Evolutionary conservation across 345 rosid species (phyloP), one percentile per base, ranked within the genome.

Genomic region (Erucastrum elatum): DNA sequence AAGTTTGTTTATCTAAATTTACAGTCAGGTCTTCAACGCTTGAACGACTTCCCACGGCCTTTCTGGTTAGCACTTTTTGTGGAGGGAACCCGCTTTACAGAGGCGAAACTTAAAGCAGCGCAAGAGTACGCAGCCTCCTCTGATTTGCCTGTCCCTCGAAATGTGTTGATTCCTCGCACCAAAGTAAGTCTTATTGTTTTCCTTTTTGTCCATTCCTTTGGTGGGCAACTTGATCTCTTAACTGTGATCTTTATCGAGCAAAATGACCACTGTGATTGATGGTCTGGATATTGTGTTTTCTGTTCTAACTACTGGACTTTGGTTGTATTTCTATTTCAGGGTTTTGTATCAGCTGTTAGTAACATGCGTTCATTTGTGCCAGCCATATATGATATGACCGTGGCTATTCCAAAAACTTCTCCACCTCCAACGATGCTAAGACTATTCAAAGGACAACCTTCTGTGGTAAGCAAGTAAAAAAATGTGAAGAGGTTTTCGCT

Each of bases 41-140:
- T 95, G 62, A 90, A 76, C 63, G 98, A 93, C 82, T 93, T 85
- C 79, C 99, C 99, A 31, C 80, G 71, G 66, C 94, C 99, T 71
- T 95, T 95, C 82, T 95, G 99, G 99, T 44, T 95, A 87, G 99
- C 99, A 34, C 91, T 95, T 77, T 95, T 95, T 82, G 99, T 93
- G 37, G 99, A 95, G 84, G 99, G 99, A 80, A 95, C 98, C 76
- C 99, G 98, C 72, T 95, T 93, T 74, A 95, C 99, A 3, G 91
- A 86, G 82, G 96, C 91, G 46, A 95, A 95, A 82, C 97, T 95
- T 82, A 82, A 88, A 84, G 99, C 95, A 2, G 98, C 99, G 49
- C 99, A 91, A 81, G 94, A 90, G 77, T 95, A 88, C 73, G 98
- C 99, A 66, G 84, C 87, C 79, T 85, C 98, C 65, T 86, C 86